phyloP scores from a whole-genome alignment of 176 grass and related monocot species.

The Elymus sibiricus region DNA sequence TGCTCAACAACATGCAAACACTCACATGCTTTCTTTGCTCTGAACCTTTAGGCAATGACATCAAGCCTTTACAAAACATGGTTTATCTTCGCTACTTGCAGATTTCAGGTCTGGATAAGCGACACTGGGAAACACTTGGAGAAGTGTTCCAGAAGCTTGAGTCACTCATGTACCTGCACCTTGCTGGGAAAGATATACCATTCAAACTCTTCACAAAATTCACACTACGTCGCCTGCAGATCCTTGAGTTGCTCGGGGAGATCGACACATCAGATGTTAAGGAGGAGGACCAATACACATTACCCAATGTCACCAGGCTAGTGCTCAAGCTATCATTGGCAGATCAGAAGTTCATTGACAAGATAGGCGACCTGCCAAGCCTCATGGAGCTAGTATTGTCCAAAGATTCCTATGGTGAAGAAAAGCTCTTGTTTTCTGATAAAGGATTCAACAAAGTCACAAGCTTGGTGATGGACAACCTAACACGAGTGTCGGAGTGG shows the following conservation, averaged over 20 bases:
- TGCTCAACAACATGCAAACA: slow-evolving; percentile 28
- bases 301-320: slow-evolving; percentile 37
- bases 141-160: slow-evolving; percentile 23
- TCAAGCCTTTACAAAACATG: slow-evolving; percentile 15
- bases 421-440: slow-evolving; percentile 15
- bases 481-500: background rate
- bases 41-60: background rate
- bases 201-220: slow-evolving; percentile 21
- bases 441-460: slow-evolving; percentile 25
- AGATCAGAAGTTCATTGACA: slow-evolving; percentile 17
- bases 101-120: background rate
- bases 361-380: slow-evolving; percentile 33
- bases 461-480: background rate
- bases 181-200: background rate
- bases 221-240: slow-evolving; percentile 6
- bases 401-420: background rate
- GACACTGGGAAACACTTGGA: background rate
- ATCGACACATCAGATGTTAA: background rate
- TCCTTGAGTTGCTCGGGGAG: slow-evolving; percentile 1
- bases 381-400: slow-evolving; percentile 12
- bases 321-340: background rate
- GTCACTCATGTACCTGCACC: slow-evolving; percentile 14
- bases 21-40: slow-evolving; percentile 15
- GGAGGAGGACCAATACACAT: background rate
- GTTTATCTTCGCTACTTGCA: slow-evolving; percentile 16